Base-by-base conservation (phyloP, 2,329 filamentous ascomycete species). In the Talaromyces sp. region DNA sequence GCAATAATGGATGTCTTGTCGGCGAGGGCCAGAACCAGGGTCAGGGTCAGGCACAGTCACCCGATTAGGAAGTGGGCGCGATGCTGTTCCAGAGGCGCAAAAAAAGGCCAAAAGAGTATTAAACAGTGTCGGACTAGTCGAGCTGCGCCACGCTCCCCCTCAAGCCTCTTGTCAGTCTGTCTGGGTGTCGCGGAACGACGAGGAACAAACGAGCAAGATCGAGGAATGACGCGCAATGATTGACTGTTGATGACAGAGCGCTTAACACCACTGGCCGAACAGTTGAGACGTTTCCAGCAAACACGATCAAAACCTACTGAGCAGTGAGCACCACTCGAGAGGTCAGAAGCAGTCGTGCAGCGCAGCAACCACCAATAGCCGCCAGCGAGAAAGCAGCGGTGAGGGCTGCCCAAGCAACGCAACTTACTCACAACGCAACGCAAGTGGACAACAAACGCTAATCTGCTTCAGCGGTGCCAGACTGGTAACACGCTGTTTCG, bases 391-490 rank as follows among this genome's bases (percentile, higher is more conserved):
- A 55, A 55, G 53, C 53, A 55, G 53, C 53, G 53, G 53, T 55
- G 53, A 55, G 21, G 53, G 53, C 53, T 55, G 31, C 53, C 53
- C 53, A 55, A 53, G 53, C 29, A 55, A 55, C 53, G n/a, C 53
- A 38, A 11, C 14, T 27, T 26, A 29, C 48, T n/a, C 26, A 29
- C 27, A 52, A 29, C 26, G 26, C 48, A 27, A 52, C 43, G 8
- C n/a, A 46, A 46, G 21, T 11, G 43, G 21, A 46, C 43, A 24
- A 21, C 43, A 46, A 46, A 46, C 43, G 43, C 43, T 46, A 52
- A 29, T 24, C 17, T 51, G 12, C 11, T 3, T 51, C 21, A 51
- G 48, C 48, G 48, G 3, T 6, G 48, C 19, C 46, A 51, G 21
- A 26, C 48, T 27, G 24, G 48, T 27, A 52, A 26, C 48, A 29